These are phyloP conservation scores for Xylaria grammica DNA, from an alignment of 495 filamentous ascomycete genomes.

Conservation along the genomic window DNA sequence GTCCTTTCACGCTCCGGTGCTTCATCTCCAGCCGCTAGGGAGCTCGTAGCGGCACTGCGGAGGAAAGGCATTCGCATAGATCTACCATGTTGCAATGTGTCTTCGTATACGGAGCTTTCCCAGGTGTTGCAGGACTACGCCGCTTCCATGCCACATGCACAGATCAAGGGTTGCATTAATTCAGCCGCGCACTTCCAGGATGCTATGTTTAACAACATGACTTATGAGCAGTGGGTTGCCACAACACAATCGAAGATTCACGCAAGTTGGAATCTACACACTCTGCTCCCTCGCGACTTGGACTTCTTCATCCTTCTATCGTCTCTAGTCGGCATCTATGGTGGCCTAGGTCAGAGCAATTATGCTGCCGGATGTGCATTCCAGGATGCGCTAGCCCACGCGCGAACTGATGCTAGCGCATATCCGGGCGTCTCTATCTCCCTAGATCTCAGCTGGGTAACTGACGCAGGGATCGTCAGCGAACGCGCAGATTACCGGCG, in stretches of 20 bases:
- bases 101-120: too few relatives aligned
- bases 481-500: background rate
- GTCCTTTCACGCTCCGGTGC: background rate
- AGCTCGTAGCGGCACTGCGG: background rate
- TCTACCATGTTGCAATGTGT: background rate
- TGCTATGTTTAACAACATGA: background rate
- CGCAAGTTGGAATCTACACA: constrained; percentile 42
- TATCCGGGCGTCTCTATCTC: too few relatives aligned
- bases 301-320: constrained; percentile 65
- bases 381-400: constrained; percentile 44
- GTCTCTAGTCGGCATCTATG: constrained; percentile 54
- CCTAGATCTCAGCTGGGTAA: constrained; percentile 31
- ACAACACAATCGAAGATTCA: constrained; percentile 43
- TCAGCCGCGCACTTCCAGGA: background rate
- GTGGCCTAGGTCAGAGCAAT: constrained; percentile 53
- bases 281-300: constrained; percentile 35
- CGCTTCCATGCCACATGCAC: background rate
- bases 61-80: background rate
- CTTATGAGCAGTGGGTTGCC: background rate
- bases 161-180: constrained; percentile 10
- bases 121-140: background rate
- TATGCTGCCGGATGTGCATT: constrained; percentile 63
- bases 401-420: constrained; percentile 38
- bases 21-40: background rate
- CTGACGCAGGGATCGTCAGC: background rate